Evolutionary conservation across 768 basidiomycete genomes (phyloP), one percentile per base, ranked within the genome.

Genomic region (Amanita rimosa): DNA sequence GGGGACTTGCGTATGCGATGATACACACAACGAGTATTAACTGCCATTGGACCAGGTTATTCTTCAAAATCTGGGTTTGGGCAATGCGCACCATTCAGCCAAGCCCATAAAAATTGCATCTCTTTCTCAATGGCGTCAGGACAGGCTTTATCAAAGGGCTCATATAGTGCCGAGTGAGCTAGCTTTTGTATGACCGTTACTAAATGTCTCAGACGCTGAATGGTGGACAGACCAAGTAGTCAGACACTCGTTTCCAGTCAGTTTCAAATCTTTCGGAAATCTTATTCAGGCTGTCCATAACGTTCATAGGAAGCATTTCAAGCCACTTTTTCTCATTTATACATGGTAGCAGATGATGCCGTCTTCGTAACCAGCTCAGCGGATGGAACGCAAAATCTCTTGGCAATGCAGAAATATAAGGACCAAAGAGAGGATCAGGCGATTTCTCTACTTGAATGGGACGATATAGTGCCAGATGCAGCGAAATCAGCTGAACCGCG

Each of bases 1-100:
- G 64, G 69, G 14, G 63, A 59, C 24, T 64, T 57, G 54, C 68
- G 75, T 37, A 82, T 62, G 52, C 75, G 81, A 60, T 80, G 77
- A 62, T 79, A 92, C 17, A 97, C 78, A 60, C 86, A 92, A 42
- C 95, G 80, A 4, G 94, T 97, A 62, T 98, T 98, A 50, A 96
- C 91, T 92, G 56, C 16, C 14, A 35, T n/a, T n/a, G n/a, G 37
- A 6, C 10, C 13, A 36, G 26, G 13, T 39, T 0, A 34, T 36
- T 4, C 1, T 36, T 16, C 33, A 21, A 40, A 35, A 41, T 46
- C 27, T 44, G 21, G 54, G 43, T 31, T 51, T 47, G 50, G 34
- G 50, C 47, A 29, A 26, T 31, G 60, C 71, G 51, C 55, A 87
- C 93, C 90, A 58, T 83, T 94, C 8, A 97, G 72, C 93, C 94